phyloP scores from a whole-genome alignment of 768 basidiomycete genomes.

The Brasilioporus rufonigricans region DNA sequence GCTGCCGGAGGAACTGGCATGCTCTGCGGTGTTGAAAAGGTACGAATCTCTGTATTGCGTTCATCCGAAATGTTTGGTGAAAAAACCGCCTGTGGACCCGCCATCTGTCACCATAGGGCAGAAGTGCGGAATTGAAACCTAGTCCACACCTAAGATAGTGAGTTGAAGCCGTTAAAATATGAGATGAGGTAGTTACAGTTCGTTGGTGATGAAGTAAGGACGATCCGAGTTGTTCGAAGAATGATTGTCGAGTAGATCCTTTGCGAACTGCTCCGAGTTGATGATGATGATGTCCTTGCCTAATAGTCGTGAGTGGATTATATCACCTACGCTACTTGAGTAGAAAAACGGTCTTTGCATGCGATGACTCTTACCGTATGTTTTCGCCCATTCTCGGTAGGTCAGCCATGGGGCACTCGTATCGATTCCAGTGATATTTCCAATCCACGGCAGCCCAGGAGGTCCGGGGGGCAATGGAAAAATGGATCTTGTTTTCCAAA shows the following conservation, averaged over 20 bases:
- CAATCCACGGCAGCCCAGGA: not conserved
- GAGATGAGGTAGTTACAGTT: slow-evolving; percentile 3
- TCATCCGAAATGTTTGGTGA: slow-evolving; percentile 17
- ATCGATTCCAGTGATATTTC: not conserved
- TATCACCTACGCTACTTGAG: slow-evolving; percentile 7
- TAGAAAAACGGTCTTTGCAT: slow-evolving; percentile 9
- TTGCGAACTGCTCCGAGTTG: slow-evolving; percentile 5
- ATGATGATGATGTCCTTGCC: slow-evolving; percentile 43
- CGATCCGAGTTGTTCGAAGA: slow-evolving; percentile 49
- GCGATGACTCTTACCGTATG: not conserved
- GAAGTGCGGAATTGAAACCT: slow-evolving; percentile 9
- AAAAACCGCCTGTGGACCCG: slow-evolving; percentile 20
- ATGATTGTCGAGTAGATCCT: slow-evolving; percentile 33
- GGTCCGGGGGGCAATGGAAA: not conserved
- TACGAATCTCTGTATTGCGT: slow-evolving; percentile 18
- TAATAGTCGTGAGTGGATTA: slow-evolving; percentile 33
- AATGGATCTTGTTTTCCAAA: not conserved
- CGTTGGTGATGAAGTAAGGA: slow-evolving; percentile 29
- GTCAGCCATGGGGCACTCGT: not conserved
- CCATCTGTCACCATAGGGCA: not conserved
- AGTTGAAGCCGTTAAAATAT: not conserved
- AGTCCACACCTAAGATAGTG: slow-evolving; percentile 6
- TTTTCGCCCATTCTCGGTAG: not conserved
- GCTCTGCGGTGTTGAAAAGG: slow-evolving; percentile 27
- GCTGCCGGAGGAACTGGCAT: slow-evolving; percentile 28